Evolutionary conservation across 352 stramenopile genomes (phyloP).

Genomic region (Pythium pyrilobum): DNA sequence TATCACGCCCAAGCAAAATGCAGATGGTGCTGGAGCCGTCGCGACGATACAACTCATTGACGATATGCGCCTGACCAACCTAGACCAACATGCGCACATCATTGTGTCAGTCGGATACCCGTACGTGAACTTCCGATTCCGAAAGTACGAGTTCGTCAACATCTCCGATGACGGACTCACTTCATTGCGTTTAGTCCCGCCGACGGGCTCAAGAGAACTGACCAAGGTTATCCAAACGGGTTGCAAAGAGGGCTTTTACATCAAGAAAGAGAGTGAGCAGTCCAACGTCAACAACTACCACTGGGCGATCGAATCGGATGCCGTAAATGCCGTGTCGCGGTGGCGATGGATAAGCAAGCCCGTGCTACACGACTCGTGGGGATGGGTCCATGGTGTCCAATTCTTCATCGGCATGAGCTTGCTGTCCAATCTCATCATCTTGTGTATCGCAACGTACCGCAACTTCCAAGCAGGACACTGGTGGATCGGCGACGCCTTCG

Average conservation of each 20-base stretch:
- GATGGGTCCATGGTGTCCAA: slow-evolving; percentile 17
- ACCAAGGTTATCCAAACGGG: slow-evolving; percentile 5
- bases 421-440: slow-evolving; percentile 11
- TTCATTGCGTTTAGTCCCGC: neutral
- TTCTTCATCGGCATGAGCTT: slow-evolving; percentile 14
- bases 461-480: slow-evolving; percentile 2
- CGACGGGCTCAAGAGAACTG: neutral
- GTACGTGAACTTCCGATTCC: slow-evolving; percentile 4
- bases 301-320: slow-evolving; percentile 1
- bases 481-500: slow-evolving; percentile 22
- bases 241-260: slow-evolving; percentile 10
- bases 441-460: slow-evolving; percentile 9
- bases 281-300: slow-evolving; percentile 16
- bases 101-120: slow-evolving; percentile 12
- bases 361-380: slow-evolving; percentile 16
- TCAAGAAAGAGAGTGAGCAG: slow-evolving; percentile 17
- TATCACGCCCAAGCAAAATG: slow-evolving; percentile 1
- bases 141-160: neutral
- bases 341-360: slow-evolving; percentile 3
- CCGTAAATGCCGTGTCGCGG: neutral
- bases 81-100: neutral
- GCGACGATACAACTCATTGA: slow-evolving; percentile 5
- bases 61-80: slow-evolving; percentile 9
- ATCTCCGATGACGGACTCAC: neutral
- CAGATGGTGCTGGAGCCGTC: slow-evolving; percentile 8